Percentiles rank a stretch among this genome's conserved stretches.
phyloP scores from a whole-genome alignment of 441 rosid species.

The Euphorbia celastroides region DNA sequence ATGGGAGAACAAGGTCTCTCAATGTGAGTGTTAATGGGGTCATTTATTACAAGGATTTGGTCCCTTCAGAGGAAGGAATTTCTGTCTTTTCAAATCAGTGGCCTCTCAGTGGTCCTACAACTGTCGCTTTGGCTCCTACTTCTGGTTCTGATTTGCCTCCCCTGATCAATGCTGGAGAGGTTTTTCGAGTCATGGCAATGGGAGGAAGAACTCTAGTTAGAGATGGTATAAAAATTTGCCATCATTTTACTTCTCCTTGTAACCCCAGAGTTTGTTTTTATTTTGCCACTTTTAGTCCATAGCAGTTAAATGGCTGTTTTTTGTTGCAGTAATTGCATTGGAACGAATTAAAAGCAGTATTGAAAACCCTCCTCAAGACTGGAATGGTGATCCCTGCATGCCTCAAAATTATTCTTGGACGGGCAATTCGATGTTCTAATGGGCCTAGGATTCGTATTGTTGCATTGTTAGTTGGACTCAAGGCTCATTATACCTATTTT shows the following conservation, averaged over 20 bases:
- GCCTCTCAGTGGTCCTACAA: slow-evolving; percentile 66
- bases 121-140: slow-evolving; percentile 44
- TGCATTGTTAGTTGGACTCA: slow-evolving; percentile 56
- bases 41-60: slow-evolving; percentile 51
- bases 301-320: not conserved
- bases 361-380: slow-evolving; percentile 55
- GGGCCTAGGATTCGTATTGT: slow-evolving; percentile 62
- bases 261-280: slow-evolving; percentile 17
- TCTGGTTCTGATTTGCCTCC: slow-evolving; percentile 52
- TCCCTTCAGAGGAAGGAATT: slow-evolving; percentile 48
- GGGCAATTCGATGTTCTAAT: slow-evolving; percentile 58
- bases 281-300: not conserved
- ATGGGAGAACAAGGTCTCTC: slow-evolving; percentile 36
- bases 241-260: no score
- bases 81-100: slow-evolving; percentile 52
- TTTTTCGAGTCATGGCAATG: slow-evolving; percentile 43
- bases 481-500: slow-evolving; percentile 3
- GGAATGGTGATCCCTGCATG: slow-evolving; percentile 89
- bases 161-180: slow-evolving; percentile 73
- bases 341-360: slow-evolving; percentile 40
- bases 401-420: slow-evolving; percentile 70
- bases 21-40: slow-evolving; percentile 54
- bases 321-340: slow-evolving; percentile 52
- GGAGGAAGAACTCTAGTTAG: slow-evolving; percentile 68
- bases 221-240: no score